Percentiles rank a stretch among this genome's conserved stretches.
phyloP scores from a whole-genome alignment of 1,284 basidiomycete species.

The Ganoderma sinense region DNA sequence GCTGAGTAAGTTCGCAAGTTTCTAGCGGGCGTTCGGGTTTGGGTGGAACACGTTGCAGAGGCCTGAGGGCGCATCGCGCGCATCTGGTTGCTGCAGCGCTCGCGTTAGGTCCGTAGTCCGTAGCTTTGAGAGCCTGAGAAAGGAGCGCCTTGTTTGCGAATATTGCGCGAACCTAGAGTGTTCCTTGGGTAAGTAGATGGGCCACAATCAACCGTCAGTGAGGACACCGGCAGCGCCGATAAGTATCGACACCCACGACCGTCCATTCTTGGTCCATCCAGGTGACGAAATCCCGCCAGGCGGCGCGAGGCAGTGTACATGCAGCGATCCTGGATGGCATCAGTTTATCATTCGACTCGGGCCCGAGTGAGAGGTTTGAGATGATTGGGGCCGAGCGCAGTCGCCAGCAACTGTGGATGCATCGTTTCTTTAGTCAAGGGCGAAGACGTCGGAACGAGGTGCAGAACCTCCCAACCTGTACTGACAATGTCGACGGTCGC shows the following conservation, averaged over 20 bases:
- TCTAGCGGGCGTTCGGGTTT: not conserved
- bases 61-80: not conserved
- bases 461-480: not conserved
- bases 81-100: not conserved
- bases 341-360: conserved; percentile 1
- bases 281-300: not conserved
- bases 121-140: not conserved
- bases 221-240: not conserved
- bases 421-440: not conserved
- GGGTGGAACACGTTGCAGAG: not conserved
- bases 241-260: conserved; percentile 1
- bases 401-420: not conserved
- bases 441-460: not conserved
- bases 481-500: not conserved
- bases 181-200: not conserved
- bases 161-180: not conserved
- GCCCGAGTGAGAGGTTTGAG: not conserved
- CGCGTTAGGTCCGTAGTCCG: not conserved
- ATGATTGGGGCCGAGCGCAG: not conserved
- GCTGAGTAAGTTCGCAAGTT: not conserved
- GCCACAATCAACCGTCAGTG: not conserved
- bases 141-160: not conserved
- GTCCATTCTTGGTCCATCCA: too few relatives aligned
- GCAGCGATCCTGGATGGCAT: not conserved
- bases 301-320: not conserved